Conservation (phyloP, 148 eudicot species). For the Nyssa sinensis region DNA sequence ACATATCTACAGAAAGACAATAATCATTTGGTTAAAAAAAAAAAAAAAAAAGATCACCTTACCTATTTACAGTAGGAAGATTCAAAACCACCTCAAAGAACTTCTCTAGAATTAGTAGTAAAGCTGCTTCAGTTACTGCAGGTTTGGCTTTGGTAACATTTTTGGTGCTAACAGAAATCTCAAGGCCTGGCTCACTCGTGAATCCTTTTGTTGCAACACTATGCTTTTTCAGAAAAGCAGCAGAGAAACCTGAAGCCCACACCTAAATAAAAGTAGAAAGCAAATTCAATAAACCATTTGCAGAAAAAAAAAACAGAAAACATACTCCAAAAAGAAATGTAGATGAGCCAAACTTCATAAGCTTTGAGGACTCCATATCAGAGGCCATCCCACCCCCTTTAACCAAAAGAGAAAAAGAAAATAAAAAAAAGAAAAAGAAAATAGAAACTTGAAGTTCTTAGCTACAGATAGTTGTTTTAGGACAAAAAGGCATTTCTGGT, state of each 20-base stretch:
- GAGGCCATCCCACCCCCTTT: neutral
- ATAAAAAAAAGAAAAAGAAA: neutral
- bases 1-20: neutral
- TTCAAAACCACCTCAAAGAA: constrained; percentile 80
- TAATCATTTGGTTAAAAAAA: neutral
- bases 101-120: constrained; percentile 71
- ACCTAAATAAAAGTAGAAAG: constrained; percentile 44
- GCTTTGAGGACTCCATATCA: neutral
- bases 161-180: constrained; percentile 28
- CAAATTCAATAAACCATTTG: neutral
- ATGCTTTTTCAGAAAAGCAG: constrained; percentile 89
- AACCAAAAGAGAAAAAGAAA: neutral
- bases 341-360: too few relatives aligned
- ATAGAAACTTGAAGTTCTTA: too few relatives aligned
- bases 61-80: constrained; percentile 82
- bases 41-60: neutral
- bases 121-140: constrained; percentile 76
- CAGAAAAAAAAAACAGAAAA: neutral
- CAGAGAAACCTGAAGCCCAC: constrained; percentile 98
- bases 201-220: constrained; percentile 77
- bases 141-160: constrained; percentile 56
- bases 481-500: neutral
- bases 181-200: constrained; percentile 23
- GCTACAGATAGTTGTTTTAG: too few relatives aligned
- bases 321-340: too few relatives aligned